A percentile compares a stretch with the other conserved stretches of the same genome.
Conservation (phyloP, 768 basidiomycete species). For the Strobilomyces dryophilus region DNA sequence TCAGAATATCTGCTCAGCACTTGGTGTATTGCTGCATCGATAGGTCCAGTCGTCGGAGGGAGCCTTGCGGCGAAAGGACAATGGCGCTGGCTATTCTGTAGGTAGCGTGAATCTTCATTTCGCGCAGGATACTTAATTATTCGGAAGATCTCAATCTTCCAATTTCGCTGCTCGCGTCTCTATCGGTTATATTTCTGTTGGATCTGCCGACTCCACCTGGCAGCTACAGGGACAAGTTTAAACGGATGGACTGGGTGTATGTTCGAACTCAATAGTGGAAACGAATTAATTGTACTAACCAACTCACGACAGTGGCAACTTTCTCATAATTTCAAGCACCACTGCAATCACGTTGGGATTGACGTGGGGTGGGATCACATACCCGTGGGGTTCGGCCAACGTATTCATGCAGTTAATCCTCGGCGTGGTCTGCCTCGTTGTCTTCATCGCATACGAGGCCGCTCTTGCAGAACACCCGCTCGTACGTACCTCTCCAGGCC, state of each 20-base stretch:
- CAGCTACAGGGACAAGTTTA: constrained; percentile 32
- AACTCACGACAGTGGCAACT: background rate
- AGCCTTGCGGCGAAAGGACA: background rate
- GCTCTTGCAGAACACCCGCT: constrained; percentile 26
- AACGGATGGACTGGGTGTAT: constrained; percentile 41
- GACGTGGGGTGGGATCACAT: constrained; percentile 45
- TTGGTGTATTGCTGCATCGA: background rate
- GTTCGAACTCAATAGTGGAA: constrained; percentile 2
- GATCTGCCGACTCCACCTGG: constrained; percentile 33
- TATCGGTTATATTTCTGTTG: constrained; percentile 30
- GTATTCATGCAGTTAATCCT: constrained; percentile 42
- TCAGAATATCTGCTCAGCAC: background rate
- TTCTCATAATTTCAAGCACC: constrained; percentile 33
- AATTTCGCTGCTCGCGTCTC: background rate
- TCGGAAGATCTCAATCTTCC: constrained; percentile 39
- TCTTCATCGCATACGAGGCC: constrained; percentile 40
- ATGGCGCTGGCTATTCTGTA: constrained; percentile 1
- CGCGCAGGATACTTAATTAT: background rate
- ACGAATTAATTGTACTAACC: background rate
- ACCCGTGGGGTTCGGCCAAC: constrained; percentile 37
- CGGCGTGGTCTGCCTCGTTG: constrained; percentile 36
- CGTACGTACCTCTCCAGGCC: constrained; percentile 14
- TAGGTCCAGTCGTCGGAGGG: background rate
- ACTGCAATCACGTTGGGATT: constrained; percentile 37
- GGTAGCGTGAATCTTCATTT: background rate